Conservation (phyloP, 2,329 filamentous ascomycete genomes). For the Neoscytalidium dimidiatum region DNA sequence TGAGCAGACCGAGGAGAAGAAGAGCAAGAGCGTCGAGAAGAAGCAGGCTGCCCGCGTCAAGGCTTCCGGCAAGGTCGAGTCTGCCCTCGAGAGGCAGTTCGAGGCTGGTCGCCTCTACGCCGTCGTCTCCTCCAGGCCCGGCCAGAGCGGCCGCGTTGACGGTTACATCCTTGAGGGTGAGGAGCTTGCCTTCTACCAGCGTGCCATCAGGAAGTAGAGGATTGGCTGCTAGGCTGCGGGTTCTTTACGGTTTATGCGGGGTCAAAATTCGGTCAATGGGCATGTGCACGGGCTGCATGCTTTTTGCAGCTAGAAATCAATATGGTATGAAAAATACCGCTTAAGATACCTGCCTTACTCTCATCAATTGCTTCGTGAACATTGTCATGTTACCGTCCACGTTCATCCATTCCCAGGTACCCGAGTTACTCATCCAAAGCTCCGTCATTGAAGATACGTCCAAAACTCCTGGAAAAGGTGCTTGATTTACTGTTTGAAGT, state of each 20-base stretch:
- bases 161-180: constrained; percentile 99
- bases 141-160: constrained; percentile 94
- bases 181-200: constrained; percentile 99
- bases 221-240: constrained; percentile 33
- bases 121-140: constrained; percentile 87
- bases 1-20: constrained; percentile 74
- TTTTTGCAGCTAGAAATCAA: constrained; percentile 16
- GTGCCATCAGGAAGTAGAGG: constrained; percentile 95
- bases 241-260: constrained; percentile 43
- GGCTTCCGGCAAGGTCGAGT: constrained; percentile 87
- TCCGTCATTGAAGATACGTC: not conserved
- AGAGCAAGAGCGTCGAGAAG: constrained; percentile 92
- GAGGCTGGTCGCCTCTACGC: constrained; percentile 98
- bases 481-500: too few relatives aligned
- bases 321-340: constrained; percentile 19
- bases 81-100: constrained; percentile 94
- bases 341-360: constrained; percentile 10
- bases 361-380: not conserved
- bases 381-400: not conserved
- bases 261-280: constrained; percentile 35
- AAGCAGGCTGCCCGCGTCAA: constrained; percentile 91
- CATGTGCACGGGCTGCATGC: constrained; percentile 18
- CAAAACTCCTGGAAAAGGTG: too few relatives aligned
- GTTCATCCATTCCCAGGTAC: not conserved
- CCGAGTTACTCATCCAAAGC: not conserved